Evolutionary conservation across 768 basidiomycete genomes (phyloP).

Genomic region (Kondoa subrosea): DNA sequence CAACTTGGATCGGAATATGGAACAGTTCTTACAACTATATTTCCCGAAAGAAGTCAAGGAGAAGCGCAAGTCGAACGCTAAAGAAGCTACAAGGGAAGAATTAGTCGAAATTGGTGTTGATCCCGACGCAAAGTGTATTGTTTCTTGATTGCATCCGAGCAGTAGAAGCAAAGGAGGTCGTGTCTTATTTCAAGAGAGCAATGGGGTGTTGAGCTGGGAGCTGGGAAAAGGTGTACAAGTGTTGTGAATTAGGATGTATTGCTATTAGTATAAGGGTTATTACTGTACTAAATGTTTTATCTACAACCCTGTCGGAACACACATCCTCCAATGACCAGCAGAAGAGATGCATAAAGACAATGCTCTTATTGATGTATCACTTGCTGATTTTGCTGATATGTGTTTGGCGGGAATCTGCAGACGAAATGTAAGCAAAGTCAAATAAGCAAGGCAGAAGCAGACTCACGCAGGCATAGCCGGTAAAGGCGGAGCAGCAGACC

Average conservation of each 20-base stretch:
- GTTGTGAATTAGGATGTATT: too few species aligned
- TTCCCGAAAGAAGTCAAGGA: conserved; percentile 65
- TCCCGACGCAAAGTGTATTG: neutral
- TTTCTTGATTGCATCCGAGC: too few species aligned
- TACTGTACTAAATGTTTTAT: neutral
- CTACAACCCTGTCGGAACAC: too few species aligned
- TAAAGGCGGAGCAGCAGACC: neutral
- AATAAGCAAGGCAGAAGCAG: neutral
- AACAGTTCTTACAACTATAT: conserved; percentile 82
- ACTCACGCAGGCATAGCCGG: neutral
- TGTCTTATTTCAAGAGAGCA: too few species aligned
- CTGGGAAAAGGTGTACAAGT: too few species aligned
- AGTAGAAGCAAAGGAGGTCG: too few species aligned
- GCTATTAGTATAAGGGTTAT: neutral
- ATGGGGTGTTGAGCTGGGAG: too few species aligned
- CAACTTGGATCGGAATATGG: conserved; percentile 60
- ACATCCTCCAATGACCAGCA: too few species aligned
- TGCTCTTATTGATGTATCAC: too few species aligned
- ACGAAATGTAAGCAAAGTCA: neutral
- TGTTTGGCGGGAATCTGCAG: neutral
- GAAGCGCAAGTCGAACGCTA: conserved; percentile 58
- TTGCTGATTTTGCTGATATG: neutral
- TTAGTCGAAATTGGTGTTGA: conserved; percentile 39
- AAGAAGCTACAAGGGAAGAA: conserved; percentile 55
- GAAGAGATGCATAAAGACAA: too few species aligned